phyloP scores from a whole-genome alignment of 306 rosid genomes.

The Glycyrrhiza uralensis region DNA sequence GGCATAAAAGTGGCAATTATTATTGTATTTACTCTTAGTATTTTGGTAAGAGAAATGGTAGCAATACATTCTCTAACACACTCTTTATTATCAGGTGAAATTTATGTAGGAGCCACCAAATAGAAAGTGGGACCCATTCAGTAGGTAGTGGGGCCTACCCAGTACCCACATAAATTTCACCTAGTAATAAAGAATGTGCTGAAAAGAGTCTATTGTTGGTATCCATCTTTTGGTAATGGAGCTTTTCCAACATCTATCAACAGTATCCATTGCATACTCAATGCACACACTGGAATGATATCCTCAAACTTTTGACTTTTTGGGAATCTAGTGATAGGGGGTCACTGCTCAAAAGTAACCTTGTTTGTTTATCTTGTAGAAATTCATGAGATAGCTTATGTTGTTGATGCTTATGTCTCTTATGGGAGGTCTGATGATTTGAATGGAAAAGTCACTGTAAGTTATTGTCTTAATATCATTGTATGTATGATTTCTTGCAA shows the following conservation, averaged over 20 bases:
- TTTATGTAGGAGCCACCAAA: no score
- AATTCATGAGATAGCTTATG: conserved; percentile 37
- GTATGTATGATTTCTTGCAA: background rate
- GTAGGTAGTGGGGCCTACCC: no score
- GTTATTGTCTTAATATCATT: conserved; percentile 19
- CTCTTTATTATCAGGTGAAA: no score
- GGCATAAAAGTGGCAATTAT: no score
- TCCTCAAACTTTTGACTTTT: conserved; percentile 13
- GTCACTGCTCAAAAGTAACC: conserved; percentile 1
- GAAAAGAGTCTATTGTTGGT: no score
- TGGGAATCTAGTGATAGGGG: background rate
- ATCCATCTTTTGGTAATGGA: background rate
- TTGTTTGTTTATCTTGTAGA: conserved; percentile 49
- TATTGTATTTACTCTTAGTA: no score
- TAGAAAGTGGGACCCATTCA: no score
- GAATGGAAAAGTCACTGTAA: conserved; percentile 69
- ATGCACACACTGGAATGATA: background rate
- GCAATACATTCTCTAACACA: no score
- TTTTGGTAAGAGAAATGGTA: no score
- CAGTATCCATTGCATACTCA: background rate
- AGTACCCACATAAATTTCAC: no score
- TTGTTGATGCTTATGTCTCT: conserved; percentile 62
- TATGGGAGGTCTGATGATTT: conserved; percentile 62
- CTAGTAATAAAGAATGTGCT: no score
- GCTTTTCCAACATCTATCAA: background rate